Conservation (phyloP, 1,284 basidiomycete genomes). For the Exobasidium rhododendri region DNA sequence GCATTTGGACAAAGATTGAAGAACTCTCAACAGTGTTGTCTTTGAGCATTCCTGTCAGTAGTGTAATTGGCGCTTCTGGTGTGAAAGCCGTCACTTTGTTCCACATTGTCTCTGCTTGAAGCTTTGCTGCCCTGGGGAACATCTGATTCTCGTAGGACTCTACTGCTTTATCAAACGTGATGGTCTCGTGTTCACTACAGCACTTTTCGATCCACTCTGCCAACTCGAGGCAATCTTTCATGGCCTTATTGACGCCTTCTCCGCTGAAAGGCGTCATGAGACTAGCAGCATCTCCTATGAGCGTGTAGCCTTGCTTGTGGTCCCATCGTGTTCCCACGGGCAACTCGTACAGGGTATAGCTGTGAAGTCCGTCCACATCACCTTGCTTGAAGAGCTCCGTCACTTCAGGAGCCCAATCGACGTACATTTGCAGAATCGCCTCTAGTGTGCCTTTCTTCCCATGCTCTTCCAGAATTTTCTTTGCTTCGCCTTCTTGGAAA, state of each 20-base stretch:
- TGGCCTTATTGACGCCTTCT: conserved; percentile 7
- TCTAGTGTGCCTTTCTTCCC: not conserved
- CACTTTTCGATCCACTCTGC: conserved; percentile 3
- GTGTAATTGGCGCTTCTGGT: not conserved
- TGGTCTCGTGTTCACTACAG: not conserved
- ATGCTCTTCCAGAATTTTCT: not conserved
- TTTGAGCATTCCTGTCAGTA: not conserved
- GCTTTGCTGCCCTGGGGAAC: conserved; percentile 4
- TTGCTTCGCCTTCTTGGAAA: not conserved
- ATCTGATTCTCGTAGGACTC: not conserved
- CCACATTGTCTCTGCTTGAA: not conserved
- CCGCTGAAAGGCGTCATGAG: conserved; percentile 10
- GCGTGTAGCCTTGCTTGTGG: conserved; percentile 3
- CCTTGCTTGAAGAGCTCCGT: not conserved
- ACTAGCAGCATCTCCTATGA: conserved; percentile 5
- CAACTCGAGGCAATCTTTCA: conserved; percentile 3
- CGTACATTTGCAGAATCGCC: not conserved
- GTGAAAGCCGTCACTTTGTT: not conserved
- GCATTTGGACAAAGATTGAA: not conserved
- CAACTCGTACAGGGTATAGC: conserved; percentile 2
- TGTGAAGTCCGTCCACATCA: not conserved
- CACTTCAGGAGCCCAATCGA: not conserved
- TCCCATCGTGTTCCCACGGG: conserved; percentile 3
- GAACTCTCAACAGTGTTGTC: not conserved
- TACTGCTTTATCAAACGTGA: conserved; percentile 6